phyloP scores from a whole-genome alignment of 148 eudicot genomes.

The Rhododendron kiyosumense region DNA sequence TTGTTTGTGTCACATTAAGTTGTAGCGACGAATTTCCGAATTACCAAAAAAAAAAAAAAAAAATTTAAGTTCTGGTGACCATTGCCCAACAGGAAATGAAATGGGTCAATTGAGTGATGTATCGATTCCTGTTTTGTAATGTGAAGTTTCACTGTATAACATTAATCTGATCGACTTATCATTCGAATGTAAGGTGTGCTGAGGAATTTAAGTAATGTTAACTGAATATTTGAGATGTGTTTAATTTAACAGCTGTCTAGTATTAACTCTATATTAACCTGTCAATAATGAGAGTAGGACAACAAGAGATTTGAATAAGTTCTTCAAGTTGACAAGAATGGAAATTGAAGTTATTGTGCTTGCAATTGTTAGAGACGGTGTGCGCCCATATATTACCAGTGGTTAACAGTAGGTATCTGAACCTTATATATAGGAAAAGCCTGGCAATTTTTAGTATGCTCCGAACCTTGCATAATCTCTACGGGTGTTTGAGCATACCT shows the following conservation, averaged over 20 bases:
- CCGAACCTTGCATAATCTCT: not conserved
- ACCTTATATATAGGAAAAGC: not conserved
- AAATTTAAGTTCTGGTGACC: not conserved
- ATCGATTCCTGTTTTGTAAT: not conserved
- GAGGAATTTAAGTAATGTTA: not conserved
- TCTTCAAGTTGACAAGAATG: not conserved
- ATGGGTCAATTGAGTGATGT: not conserved
- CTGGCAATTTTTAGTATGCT: not conserved
- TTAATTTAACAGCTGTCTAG: not conserved
- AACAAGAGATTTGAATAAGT: not conserved
- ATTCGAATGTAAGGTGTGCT: not conserved
- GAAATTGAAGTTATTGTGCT: too few relatives aligned
- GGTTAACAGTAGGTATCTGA: not conserved
- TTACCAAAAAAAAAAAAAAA: not conserved
- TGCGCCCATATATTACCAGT: not conserved
- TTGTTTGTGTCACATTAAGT: not conserved
- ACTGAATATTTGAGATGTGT: not conserved
- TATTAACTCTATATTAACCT: not conserved
- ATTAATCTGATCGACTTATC: not conserved
- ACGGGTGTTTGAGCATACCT: not conserved
- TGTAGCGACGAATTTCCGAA: not conserved
- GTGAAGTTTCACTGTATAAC: not conserved
- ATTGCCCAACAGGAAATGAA: not conserved
- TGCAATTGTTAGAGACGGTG: not conserved
- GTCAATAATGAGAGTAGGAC: not conserved